Percentiles rank a stretch among this genome's conserved stretches.
phyloP scores from a whole-genome alignment of 192 early-diverging fungal genomes.

The Entomortierella parvispora region DNA sequence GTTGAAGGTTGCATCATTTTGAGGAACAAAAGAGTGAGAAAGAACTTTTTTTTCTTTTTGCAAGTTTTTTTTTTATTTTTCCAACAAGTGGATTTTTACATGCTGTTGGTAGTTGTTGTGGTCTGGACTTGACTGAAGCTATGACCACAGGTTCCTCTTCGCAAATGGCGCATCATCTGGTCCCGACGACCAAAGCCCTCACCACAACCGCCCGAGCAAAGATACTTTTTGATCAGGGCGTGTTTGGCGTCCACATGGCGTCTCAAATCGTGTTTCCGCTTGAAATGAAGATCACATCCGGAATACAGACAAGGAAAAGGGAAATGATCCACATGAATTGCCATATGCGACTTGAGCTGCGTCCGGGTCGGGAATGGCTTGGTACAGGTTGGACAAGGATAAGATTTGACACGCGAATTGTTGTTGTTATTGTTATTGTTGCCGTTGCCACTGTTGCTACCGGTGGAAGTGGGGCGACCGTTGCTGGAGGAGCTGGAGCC shows the following conservation, averaged over 20 bases:
- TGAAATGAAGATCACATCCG: slow-evolving; percentile 48
- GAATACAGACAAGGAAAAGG: slow-evolving; percentile 50
- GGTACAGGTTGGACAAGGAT: slow-evolving; percentile 44
- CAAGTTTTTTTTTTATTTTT: neutral
- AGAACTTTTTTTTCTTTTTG: no score
- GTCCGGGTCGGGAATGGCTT: slow-evolving; percentile 48
- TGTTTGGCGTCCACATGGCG: slow-evolving; percentile 56
- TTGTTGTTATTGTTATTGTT: slow-evolving; percentile 1
- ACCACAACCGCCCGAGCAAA: slow-evolving; percentile 44
- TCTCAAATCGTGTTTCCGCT: slow-evolving; percentile 56
- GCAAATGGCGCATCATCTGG: slow-evolving; percentile 44
- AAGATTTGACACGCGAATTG: slow-evolving; percentile 24
- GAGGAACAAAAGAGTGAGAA: no score
- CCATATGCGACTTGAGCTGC: slow-evolving; percentile 52
- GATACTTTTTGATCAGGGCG: slow-evolving; percentile 48
- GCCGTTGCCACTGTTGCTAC: slow-evolving; percentile 8
- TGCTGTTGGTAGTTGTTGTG: neutral
- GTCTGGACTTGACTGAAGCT: slow-evolving; percentile 1
- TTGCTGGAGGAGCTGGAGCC: neutral
- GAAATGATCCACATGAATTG: slow-evolving; percentile 50
- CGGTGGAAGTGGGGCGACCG: neutral
- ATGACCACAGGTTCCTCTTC: slow-evolving; percentile 19
- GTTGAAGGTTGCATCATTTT: no score
- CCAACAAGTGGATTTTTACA: neutral
- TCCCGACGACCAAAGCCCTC: slow-evolving; percentile 51